A percentile compares a stretch with the other conserved stretches of the same genome.
Evolutionary conservation across 2,329 filamentous ascomycete species (phyloP).

Genomic region (Fusarium hostae): DNA sequence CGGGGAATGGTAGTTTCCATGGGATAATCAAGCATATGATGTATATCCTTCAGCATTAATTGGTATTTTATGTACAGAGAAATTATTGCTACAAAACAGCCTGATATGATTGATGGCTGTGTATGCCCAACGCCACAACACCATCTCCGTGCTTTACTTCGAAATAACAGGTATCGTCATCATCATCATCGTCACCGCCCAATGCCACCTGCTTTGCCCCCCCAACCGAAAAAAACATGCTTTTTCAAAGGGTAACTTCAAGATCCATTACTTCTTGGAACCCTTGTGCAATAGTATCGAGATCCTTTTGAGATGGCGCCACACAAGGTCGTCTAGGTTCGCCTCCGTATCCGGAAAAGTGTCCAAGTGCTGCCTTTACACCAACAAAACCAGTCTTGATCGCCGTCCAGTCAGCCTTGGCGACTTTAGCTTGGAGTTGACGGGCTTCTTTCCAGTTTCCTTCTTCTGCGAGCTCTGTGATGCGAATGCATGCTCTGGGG

Average conservation of each 20-base stretch:
- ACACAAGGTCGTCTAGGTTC: constrained; percentile 55
- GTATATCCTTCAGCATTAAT: not conserved
- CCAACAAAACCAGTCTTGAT: constrained; percentile 61
- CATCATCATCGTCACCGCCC: constrained; percentile 18
- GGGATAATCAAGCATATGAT: constrained; percentile 23
- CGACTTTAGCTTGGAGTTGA: constrained; percentile 54
- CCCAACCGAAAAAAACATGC: not conserved
- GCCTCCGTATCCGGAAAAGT: constrained; percentile 54
- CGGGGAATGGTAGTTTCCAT: constrained; percentile 36
- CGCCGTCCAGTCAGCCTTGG: constrained; percentile 59
- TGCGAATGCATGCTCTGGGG: constrained; percentile 50
- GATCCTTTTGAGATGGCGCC: constrained; percentile 48
- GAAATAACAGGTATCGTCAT: constrained; percentile 34
- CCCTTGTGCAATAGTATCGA: constrained; percentile 50
- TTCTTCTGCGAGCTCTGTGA: constrained; percentile 49
- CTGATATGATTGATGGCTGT: constrained; percentile 17
- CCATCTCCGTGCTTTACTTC: constrained; percentile 30
- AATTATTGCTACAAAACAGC: constrained; percentile 35
- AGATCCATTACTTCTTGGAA: constrained; percentile 51
- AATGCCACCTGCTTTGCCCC: constrained; percentile 27
- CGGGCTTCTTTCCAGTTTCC: constrained; percentile 50
- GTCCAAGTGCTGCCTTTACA: constrained; percentile 58
- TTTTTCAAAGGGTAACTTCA: constrained; percentile 40
- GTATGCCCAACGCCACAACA: constrained; percentile 40
- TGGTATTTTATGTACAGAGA: constrained; percentile 1